These are phyloP conservation scores for Chamaecrista fasciculata DNA, from an alignment of 306 rosid genomes.

Conservation along the genomic window DNA sequence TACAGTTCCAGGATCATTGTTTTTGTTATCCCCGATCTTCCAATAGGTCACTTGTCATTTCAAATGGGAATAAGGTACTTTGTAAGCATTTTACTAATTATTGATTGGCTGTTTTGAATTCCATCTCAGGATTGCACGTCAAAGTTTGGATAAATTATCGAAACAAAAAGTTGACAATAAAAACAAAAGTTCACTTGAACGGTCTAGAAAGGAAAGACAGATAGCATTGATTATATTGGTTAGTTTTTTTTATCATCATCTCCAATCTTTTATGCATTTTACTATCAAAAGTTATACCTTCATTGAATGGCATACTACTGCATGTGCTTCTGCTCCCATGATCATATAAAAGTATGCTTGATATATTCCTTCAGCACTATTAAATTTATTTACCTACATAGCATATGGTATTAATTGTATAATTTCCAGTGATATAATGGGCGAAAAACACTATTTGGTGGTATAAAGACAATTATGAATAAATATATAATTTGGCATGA, in stretches of 20 bases:
- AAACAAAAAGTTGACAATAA: constrained; percentile 45
- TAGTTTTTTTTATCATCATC: constrained; percentile 21
- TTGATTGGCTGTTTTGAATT: constrained; percentile 28
- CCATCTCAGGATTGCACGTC: constrained; percentile 55
- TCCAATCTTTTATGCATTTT: constrained; percentile 17
- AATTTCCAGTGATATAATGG: background rate
- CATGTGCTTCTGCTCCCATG: background rate
- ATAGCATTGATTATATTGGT: constrained; percentile 70
- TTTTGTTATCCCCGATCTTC: background rate
- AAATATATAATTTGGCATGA: background rate
- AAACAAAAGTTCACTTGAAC: constrained; percentile 35
- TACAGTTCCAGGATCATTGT: background rate
- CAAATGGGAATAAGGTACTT: background rate
- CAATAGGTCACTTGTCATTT: background rate
- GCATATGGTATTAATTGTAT: background rate
- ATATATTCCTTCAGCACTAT: background rate
- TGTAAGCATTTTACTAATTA: constrained; percentile 4
- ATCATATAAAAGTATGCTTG: background rate
- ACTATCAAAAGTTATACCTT: background rate
- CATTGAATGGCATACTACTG: background rate
- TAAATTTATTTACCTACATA: background rate
- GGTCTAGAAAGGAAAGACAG: constrained; percentile 46
- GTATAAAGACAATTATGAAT: background rate
- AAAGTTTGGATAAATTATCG: constrained; percentile 43
- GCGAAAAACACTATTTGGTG: background rate